A percentile compares a stretch with the other conserved stretches of the same genome.
Conservation (phyloP, 768 basidiomycete genomes). For the Mycena crocata region DNA sequence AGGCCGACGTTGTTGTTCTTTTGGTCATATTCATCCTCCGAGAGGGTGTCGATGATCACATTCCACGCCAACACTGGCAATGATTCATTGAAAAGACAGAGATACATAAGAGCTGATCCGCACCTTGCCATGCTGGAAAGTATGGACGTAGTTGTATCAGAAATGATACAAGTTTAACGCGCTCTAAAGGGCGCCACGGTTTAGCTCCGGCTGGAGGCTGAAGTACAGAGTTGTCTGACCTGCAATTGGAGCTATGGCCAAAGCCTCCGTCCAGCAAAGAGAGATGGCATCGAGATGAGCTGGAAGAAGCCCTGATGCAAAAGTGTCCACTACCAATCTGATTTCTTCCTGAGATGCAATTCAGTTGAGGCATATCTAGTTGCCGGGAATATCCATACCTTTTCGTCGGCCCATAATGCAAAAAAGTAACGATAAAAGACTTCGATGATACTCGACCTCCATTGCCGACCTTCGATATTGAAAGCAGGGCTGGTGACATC, state of each 20-base stretch:
- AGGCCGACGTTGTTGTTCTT: conserved; percentile 53
- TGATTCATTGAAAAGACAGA: neutral
- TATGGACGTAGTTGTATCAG: conserved; percentile 75
- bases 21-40: conserved; percentile 64
- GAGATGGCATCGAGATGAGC: conserved; percentile 75
- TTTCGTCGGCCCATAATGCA: conserved; percentile 71
- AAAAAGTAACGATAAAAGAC: conserved; percentile 73
- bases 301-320: conserved; percentile 70
- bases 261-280: conserved; percentile 73
- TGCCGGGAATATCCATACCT: conserved; percentile 52
- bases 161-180: conserved; percentile 69
- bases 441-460: conserved; percentile 70
- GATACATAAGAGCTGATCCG: conserved; percentile 11
- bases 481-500: conserved; percentile 76
- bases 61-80: conserved; percentile 73
- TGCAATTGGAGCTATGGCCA: conserved; percentile 64
- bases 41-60: conserved; percentile 65
- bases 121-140: conserved; percentile 77
- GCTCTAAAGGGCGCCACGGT: too few relatives aligned
- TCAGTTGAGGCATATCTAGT: conserved; percentile 1
- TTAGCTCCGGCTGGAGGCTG: too few relatives aligned
- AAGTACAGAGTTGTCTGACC: too few relatives aligned
- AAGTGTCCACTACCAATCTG: conserved; percentile 66
- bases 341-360: conserved; percentile 71
- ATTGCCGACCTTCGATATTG: conserved; percentile 71